phyloP scores from a whole-genome alignment of 495 filamentous ascomycete genomes.

The Hypoxylon trugodes region DNA sequence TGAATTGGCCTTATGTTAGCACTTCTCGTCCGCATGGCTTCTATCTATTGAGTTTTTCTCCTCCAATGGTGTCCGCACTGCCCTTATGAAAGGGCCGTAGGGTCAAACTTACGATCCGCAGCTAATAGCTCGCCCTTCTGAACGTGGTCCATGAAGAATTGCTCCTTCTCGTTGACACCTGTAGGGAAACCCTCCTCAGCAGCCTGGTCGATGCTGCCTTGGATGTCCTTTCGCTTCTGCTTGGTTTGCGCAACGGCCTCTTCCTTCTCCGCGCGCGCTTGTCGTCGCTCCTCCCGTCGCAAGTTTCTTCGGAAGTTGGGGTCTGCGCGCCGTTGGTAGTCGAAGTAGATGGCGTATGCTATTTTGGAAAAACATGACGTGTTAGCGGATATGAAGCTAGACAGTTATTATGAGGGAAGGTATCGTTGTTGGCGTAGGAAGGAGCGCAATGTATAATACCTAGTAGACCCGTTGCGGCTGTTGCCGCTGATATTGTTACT shows the following conservation, averaged over 20 bases:
- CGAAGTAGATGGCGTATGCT: conserved; percentile 90
- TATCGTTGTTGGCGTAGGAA: not conserved
- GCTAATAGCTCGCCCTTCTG: conserved; percentile 82
- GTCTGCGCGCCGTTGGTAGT: conserved; percentile 88
- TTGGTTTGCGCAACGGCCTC: conserved; percentile 72
- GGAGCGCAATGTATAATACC: conserved; percentile 61
- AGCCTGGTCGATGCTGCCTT: conserved; percentile 74
- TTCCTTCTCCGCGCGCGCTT: conserved; percentile 79
- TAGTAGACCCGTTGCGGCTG: conserved; percentile 75
- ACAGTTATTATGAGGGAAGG: conserved; percentile 32
- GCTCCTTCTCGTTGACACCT: conserved; percentile 84
- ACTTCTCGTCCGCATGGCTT: too few relatives aligned
- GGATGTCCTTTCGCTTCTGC: conserved; percentile 75
- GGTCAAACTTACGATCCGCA: conserved; percentile 52
- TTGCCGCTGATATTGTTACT: conserved; percentile 76
- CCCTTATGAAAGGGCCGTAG: not conserved
- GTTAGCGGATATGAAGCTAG: conserved; percentile 60
- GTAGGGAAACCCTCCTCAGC: conserved; percentile 91
- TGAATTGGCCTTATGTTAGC: conserved; percentile 31
- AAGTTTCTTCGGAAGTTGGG: conserved; percentile 85
- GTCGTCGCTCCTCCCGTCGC: conserved; percentile 80
- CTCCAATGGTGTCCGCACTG: not conserved
- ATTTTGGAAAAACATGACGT: conserved; percentile 5
- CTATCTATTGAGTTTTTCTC: conserved; percentile 3
- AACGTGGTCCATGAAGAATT: conserved; percentile 92